phyloP scores from a whole-genome alignment of 768 basidiomycete species.

The Mycena galericulata region DNA sequence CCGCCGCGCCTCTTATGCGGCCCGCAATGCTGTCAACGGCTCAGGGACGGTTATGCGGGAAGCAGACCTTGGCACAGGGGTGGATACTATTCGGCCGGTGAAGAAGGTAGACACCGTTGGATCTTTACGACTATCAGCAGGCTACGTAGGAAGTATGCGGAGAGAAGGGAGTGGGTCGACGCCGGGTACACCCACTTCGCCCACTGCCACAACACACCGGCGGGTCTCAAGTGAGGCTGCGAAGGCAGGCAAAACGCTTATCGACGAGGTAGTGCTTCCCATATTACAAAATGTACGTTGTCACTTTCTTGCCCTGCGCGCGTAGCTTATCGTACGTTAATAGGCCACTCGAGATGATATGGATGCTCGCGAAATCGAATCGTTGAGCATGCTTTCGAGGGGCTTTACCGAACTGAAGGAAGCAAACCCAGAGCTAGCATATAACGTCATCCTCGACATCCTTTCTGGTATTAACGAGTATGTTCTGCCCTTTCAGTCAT shows the following conservation, averaged over 20 bases:
- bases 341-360: slow-evolving; percentile 86
- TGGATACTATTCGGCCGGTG: slow-evolving; percentile 92
- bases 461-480: slow-evolving; percentile 93
- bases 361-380: slow-evolving; percentile 90
- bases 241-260: slow-evolving; percentile 75
- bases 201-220: slow-evolving; percentile 59
- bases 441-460: slow-evolving; percentile 90
- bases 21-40: slow-evolving; percentile 70
- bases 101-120: slow-evolving; percentile 90
- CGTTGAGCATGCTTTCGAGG: slow-evolving; percentile 87
- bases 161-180: slow-evolving; percentile 63
- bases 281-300: slow-evolving; percentile 76
- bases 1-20: slow-evolving; percentile 84
- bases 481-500: slow-evolving; percentile 45
- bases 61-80: slow-evolving; percentile 88
- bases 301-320: slow-evolving; percentile 21
- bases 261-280: slow-evolving; percentile 89
- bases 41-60: slow-evolving; percentile 81
- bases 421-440: slow-evolving; percentile 86
- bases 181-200: slow-evolving; percentile 54
- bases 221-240: slow-evolving; percentile 66
- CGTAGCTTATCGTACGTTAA: slow-evolving; percentile 13
- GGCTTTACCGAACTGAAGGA: slow-evolving; percentile 91
- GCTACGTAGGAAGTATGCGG: slow-evolving; percentile 82
- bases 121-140: slow-evolving; percentile 81